Conservation (phyloP, 2,329 filamentous ascomycete species). For the Cylindrodendrum hubeiense region DNA sequence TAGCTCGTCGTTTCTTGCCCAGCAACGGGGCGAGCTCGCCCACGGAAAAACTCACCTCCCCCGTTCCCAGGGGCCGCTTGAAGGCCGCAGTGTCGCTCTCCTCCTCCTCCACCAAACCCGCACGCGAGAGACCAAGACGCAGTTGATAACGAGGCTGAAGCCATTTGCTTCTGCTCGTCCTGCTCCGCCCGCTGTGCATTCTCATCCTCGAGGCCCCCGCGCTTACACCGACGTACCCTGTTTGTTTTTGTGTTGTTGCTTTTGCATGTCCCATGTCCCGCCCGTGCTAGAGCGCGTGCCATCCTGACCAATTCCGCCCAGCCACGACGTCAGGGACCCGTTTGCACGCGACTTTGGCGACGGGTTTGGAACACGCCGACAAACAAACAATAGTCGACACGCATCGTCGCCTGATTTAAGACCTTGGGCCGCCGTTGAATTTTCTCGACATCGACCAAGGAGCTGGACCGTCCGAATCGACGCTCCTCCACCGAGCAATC, state of each 20-base stretch:
- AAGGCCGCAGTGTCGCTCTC: constrained; percentile 17
- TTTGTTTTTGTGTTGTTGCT: constrained; percentile 26
- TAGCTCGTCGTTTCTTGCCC: neutral
- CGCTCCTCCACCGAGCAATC: constrained; percentile 13
- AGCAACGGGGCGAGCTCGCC: constrained; percentile 7
- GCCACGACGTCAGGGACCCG: constrained; percentile 35
- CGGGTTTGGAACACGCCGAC: constrained; percentile 25
- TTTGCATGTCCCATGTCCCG: constrained; percentile 27
- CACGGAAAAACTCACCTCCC: constrained; percentile 44
- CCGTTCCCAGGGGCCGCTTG: constrained; percentile 22
- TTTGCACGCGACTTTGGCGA: constrained; percentile 31
- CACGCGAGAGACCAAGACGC: constrained; percentile 3
- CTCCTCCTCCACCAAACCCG: constrained; percentile 29
- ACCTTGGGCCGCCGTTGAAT: neutral
- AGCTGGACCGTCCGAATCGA: constrained; percentile 28
- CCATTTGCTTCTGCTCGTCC: constrained; percentile 20
- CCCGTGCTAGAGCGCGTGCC: constrained; percentile 31
- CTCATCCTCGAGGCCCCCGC: neutral
- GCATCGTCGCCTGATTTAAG: constrained; percentile 2
- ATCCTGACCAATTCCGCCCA: constrained; percentile 38
- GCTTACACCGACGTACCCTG: neutral
- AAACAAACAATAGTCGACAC: constrained; percentile 20
- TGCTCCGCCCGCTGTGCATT: neutral
- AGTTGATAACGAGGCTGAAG: constrained; percentile 28
- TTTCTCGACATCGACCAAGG: constrained; percentile 3